Percentiles rank a stretch among this genome's conserved stretches.
Conservation (phyloP, 2,329 filamentous ascomycete species). For the Penicillium sp. region DNA sequence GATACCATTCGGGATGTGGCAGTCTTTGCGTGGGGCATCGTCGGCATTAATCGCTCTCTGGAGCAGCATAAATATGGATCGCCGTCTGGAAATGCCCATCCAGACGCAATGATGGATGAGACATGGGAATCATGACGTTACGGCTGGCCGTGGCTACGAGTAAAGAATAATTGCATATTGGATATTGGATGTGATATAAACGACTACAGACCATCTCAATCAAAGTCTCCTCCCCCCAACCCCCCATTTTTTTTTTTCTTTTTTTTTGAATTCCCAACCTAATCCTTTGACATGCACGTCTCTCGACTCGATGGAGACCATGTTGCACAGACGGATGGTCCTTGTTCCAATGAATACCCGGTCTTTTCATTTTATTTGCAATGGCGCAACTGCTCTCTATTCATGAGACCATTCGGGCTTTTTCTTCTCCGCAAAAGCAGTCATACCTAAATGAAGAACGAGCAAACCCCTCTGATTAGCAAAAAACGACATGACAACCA, state of each 20-base stretch:
- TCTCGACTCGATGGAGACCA: no score
- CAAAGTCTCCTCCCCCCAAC: background rate
- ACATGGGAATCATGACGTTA: constrained; percentile 3
- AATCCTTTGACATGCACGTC: no score
- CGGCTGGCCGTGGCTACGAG: constrained; percentile 6
- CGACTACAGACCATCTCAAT: background rate
- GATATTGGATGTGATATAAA: background rate
- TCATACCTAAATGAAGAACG: constrained; percentile 53
- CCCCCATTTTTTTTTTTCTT: background rate
- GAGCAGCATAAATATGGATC: constrained; percentile 58
- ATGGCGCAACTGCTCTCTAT: constrained; percentile 36
- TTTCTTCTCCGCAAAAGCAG: constrained; percentile 90
- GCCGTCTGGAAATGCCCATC: constrained; percentile 50
- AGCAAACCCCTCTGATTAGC: background rate
- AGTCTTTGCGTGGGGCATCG: constrained; percentile 62
- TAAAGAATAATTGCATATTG: constrained; percentile 1
- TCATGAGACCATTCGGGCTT: constrained; percentile 86
- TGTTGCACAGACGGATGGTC: no score
- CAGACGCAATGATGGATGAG: constrained; percentile 7
- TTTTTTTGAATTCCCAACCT: no score
- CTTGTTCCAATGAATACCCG: no score
- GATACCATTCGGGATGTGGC: constrained; percentile 74
- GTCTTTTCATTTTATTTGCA: no score
- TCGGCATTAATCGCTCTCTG: constrained; percentile 61
- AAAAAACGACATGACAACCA: constrained; percentile 64